phyloP scores from a whole-genome alignment of 352 stramenopile species.

The Sclerospora graminicola region DNA sequence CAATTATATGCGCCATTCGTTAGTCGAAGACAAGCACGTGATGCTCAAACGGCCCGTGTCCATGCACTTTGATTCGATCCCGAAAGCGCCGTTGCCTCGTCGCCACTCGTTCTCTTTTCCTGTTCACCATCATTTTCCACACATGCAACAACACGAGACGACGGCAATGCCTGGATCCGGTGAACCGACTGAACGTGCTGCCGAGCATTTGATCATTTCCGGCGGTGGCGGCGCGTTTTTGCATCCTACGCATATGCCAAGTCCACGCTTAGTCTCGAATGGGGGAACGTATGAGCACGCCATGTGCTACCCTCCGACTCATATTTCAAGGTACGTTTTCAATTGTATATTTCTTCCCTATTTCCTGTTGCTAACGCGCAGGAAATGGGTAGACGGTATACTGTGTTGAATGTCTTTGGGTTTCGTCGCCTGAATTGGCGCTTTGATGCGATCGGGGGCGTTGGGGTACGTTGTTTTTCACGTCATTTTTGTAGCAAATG shows the following conservation, averaged over 20 bases:
- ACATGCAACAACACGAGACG: constrained; percentile 36
- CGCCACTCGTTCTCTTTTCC: constrained; percentile 22
- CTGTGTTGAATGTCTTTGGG: constrained; percentile 75
- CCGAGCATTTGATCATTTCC: constrained; percentile 79
- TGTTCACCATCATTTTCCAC: constrained; percentile 66
- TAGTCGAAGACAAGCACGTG: constrained; percentile 27
- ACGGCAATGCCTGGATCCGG: constrained; percentile 1
- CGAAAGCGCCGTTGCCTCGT: constrained; percentile 11
- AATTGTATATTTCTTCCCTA: background rate
- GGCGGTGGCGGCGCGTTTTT: constrained; percentile 85
- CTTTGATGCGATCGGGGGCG: constrained; percentile 86
- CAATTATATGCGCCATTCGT: constrained; percentile 89
- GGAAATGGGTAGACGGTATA: constrained; percentile 78
- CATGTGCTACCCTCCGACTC: constrained; percentile 71
- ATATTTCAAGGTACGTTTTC: constrained; percentile 54
- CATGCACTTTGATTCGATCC: constrained; percentile 15
- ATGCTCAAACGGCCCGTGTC: constrained; percentile 20
- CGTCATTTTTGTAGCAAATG: too few species aligned
- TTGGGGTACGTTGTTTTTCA: constrained; percentile 62
- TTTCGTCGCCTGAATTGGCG: constrained; percentile 91
- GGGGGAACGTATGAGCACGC: constrained; percentile 65
- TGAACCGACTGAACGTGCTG: constrained; percentile 11
- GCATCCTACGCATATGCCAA: constrained; percentile 83
- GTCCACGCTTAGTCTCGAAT: constrained; percentile 46
- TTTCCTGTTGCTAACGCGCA: too few species aligned